Percentiles rank a stretch among this genome's conserved stretches.
Conservation (phyloP, 352 stramenopile species). For the Pythium apleroticum region DNA sequence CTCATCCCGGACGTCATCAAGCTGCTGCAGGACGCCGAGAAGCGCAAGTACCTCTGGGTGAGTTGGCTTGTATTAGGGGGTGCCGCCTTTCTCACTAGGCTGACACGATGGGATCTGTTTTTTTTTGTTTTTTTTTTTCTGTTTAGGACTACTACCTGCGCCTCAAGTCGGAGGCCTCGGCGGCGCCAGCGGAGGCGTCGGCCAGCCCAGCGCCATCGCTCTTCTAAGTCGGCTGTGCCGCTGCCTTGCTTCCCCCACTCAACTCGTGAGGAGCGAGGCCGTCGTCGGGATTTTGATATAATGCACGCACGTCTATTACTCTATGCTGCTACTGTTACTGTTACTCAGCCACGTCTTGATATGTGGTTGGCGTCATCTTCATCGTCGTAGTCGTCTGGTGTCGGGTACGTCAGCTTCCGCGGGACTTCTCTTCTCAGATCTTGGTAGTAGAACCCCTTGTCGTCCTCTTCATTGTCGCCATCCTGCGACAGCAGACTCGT, state of each 20-base stretch:
- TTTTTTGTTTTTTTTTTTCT: no score
- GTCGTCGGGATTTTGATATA: slow-evolving; percentile 9
- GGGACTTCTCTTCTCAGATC: slow-evolving; percentile 15
- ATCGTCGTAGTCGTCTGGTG: slow-evolving; percentile 14
- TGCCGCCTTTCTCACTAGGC: slow-evolving; percentile 12
- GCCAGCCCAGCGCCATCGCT: slow-evolving; percentile 54
- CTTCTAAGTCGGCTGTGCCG: slow-evolving; percentile 44
- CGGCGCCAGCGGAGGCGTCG: slow-evolving; percentile 27
- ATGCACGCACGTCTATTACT: slow-evolving; percentile 7
- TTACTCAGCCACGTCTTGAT: slow-evolving; percentile 1
- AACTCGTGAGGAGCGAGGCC: neutral
- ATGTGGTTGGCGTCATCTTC: slow-evolving; percentile 4
- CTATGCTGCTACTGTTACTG: neutral
- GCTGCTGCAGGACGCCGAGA: slow-evolving; percentile 78
- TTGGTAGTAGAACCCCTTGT: slow-evolving; percentile 29
- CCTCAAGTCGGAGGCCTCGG: slow-evolving; percentile 54
- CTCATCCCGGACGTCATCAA: slow-evolving; percentile 83
- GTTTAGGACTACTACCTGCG: slow-evolving; percentile 72
- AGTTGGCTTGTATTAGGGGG: slow-evolving; percentile 22
- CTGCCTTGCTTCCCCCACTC: neutral
- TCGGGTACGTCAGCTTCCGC: slow-evolving; percentile 19
- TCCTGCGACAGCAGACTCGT: slow-evolving; percentile 38
- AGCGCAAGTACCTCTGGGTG: slow-evolving; percentile 86
- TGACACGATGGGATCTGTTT: no score
- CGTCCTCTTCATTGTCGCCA: slow-evolving; percentile 27